Conservation (phyloP, 495 filamentous ascomycete genomes). For the Trichoderma erinaceum region DNA sequence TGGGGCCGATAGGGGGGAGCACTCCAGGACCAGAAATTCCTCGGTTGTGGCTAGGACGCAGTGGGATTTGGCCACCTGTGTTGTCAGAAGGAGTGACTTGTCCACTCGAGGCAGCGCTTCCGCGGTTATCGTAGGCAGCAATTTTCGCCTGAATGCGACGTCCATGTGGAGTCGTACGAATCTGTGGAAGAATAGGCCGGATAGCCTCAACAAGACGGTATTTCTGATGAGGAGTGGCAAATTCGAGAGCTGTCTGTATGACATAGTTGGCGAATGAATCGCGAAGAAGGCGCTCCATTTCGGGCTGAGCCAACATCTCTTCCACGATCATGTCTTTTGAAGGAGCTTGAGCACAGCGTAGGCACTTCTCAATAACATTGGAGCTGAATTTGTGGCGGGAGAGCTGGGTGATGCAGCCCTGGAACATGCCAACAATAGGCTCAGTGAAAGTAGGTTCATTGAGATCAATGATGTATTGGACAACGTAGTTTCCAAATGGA, state of each 20-base stretch:
- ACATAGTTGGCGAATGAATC: conserved; percentile 97
- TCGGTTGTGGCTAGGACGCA: conserved; percentile 27
- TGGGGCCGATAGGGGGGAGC: conserved; percentile 23
- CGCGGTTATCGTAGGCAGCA: conserved; percentile 37
- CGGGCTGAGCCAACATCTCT: conserved; percentile 66
- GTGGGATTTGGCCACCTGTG: conserved; percentile 36
- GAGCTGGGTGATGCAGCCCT: conserved; percentile 62
- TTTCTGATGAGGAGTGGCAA: conserved; percentile 65
- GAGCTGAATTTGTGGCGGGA: conserved; percentile 99
- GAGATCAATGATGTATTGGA: conserved; percentile 96
- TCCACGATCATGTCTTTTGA: conserved; percentile 75
- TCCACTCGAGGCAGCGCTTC: conserved; percentile 23
- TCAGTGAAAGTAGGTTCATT: conserved; percentile 76
- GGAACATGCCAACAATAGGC: conserved; percentile 72
- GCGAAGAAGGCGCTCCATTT: conserved; percentile 79
- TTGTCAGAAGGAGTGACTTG: conserved; percentile 33
- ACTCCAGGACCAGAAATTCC: background rate
- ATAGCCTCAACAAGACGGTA: conserved; percentile 70
- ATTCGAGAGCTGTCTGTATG: conserved; percentile 91
- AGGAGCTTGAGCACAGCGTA: conserved; percentile 65
- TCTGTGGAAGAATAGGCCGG: conserved; percentile 71
- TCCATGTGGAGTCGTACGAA: conserved; percentile 85
- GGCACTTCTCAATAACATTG: conserved; percentile 96
- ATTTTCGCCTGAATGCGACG: conserved; percentile 89
- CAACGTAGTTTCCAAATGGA: conserved; percentile 96